Base-by-base conservation (phyloP, 78 protist genomes). In the Cavenderia fasciculata region DNA sequence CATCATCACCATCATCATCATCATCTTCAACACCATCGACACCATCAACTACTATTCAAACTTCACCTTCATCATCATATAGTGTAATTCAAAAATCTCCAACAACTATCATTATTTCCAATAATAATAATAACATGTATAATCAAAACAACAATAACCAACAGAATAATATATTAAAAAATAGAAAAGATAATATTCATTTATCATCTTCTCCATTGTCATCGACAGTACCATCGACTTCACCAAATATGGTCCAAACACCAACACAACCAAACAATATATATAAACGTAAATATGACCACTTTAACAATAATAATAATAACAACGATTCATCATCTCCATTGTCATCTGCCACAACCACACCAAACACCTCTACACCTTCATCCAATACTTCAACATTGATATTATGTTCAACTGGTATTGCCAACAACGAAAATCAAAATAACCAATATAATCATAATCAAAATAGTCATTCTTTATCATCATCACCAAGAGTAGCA, bases 21-120 rank as follows among this genome's bases (percentile, higher is more conserved):
- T 12, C 7, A 54, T 54, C 61, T 4, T 10, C 7, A 18, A 18
- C 61, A 54, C 61, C 61, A 18, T 6, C 16, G n/a, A 18, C 61
- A 54, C 8, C 61, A 18, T 54, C 61, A 54, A 5, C 54, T 21
- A 21, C 33, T 27, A 57, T 27, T 25, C n/a, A 57, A 38, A 40
- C n/a, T 21, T 11, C 72, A 63, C 72, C 34, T 6, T 61, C 69
- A 65, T 31, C 69, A n/a, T 61, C 43, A 63, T 61, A n/a, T n/a
- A n/a, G n/a, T n/a, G n/a, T n/a, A n/a, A n/a, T n/a, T n/a, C n/a
- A n/a, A n/a, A n/a, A n/a, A n/a, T n/a, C n/a, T n/a, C n/a, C n/a
- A n/a, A n/a, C n/a, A n/a, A n/a, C 49, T 12, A 61, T 4, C 36
- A 34, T 3, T 27, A 52, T n/a, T 12, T n/a, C 14, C n/a, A 57